A percentile compares a stretch with the other conserved stretches of the same genome.
These are phyloP conservation scores for Rhizophlyctis rosea DNA, from an alignment of 192 early-diverging fungal species.

Conservation along the genomic window DNA sequence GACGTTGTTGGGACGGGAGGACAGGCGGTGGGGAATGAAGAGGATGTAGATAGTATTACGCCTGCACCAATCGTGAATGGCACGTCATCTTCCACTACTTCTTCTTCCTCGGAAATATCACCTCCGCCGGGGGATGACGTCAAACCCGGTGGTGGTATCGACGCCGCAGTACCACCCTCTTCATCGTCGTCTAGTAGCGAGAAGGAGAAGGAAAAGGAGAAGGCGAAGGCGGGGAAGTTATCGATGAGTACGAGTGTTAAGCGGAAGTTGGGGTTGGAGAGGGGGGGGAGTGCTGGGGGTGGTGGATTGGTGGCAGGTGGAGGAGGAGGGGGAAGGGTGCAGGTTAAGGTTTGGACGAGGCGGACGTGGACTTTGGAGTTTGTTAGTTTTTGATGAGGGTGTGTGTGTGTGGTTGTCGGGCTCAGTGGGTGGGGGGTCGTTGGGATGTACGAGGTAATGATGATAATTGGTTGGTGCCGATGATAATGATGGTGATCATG, in stretches of 20 bases:
- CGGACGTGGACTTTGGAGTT: constrained; percentile 29
- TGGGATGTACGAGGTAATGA: too few relatives aligned
- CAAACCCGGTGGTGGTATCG: too few relatives aligned
- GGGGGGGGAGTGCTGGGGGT: too few relatives aligned
- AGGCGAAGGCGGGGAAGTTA: constrained; percentile 2
- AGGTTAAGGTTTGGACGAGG: constrained; percentile 24
- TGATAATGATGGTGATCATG: too few relatives aligned
- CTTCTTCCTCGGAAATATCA: neutral
- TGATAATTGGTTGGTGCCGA: too few relatives aligned
- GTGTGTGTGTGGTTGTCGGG: too few relatives aligned
- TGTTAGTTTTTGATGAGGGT: constrained; percentile 23
- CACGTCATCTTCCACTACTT: neutral
- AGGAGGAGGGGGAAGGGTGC: too few relatives aligned
- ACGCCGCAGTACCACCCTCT: neutral
- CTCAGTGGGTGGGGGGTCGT: too few relatives aligned
- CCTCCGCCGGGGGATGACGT: neutral
- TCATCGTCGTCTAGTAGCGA: neutral
- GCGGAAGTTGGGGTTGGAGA: too few relatives aligned
- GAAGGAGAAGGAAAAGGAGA: neutral
- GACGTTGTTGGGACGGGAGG: neutral
- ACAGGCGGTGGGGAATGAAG: neutral
- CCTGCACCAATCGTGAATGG: neutral
- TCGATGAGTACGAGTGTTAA: too few relatives aligned
- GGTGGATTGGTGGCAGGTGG: too few relatives aligned
- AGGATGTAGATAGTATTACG: neutral